Evolutionary conservation across 2,329 filamentous ascomycete genomes (phyloP).

Genomic region (Penicillium griseofulvum): DNA sequence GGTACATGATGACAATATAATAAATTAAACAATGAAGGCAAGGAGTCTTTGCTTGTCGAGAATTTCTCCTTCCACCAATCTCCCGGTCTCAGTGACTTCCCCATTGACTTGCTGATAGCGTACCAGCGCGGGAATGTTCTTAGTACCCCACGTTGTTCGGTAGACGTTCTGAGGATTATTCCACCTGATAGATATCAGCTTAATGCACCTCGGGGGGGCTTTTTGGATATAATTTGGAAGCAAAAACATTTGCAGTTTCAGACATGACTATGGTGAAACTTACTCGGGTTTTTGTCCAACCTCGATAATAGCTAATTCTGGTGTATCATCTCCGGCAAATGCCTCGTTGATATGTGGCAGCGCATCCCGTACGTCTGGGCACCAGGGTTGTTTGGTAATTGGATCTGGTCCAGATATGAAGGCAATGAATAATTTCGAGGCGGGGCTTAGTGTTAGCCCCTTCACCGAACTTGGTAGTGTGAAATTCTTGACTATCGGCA

Average conservation of each 20-base stretch:
- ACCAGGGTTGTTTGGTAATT: constrained; percentile 39
- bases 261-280: constrained; percentile 8
- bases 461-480: constrained; percentile 17
- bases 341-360: constrained; percentile 33
- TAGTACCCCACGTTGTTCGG: constrained; percentile 36
- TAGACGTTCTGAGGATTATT: constrained; percentile 33
- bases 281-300: constrained; percentile 40
- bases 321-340: constrained; percentile 28
- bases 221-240: neutral
- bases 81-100: constrained; percentile 30
- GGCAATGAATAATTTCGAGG: constrained; percentile 33
- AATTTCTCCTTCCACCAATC: constrained; percentile 34
- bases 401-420: constrained; percentile 40
- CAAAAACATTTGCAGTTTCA: neutral
- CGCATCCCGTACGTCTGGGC: constrained; percentile 41
- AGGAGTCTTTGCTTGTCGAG: constrained; percentile 26
- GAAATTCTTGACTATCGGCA: constrained; percentile 30
- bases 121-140: constrained; percentile 36
- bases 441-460: constrained; percentile 12
- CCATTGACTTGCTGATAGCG: constrained; percentile 35
- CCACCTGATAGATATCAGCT: constrained; percentile 31
- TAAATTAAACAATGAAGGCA: constrained; percentile 19
- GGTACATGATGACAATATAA: neutral
- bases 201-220: neutral
- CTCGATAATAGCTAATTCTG: constrained; percentile 30